Percentiles rank a stretch among this genome's conserved stretches.
phyloP scores from a whole-genome alignment of 129 eudicot species.

The Gnaphalium uliginosum region DNA sequence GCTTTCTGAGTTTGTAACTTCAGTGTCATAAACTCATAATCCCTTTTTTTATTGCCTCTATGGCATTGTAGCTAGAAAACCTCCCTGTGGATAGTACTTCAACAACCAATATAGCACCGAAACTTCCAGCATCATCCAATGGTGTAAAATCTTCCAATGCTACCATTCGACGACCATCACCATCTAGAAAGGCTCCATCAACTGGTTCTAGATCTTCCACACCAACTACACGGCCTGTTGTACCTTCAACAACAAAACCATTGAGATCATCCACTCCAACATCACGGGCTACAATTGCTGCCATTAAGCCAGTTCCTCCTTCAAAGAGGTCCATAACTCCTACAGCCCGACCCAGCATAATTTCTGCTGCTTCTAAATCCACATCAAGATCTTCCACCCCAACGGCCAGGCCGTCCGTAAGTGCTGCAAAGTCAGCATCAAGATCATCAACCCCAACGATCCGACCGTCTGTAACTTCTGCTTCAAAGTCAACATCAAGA shows the following conservation, averaged over 20 bases:
- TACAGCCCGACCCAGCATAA: constrained; percentile 35
- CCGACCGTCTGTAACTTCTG: constrained; percentile 34
- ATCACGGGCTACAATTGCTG: constrained; percentile 42
- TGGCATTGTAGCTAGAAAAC: constrained; percentile 47
- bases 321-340: constrained; percentile 30
- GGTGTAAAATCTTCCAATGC: constrained; percentile 41
- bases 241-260: constrained; percentile 47
- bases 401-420: constrained; percentile 36
- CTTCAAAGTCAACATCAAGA: constrained; percentile 50
- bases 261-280: constrained; percentile 68
- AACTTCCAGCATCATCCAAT: constrained; percentile 39
- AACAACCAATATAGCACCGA: constrained; percentile 30
- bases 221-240: constrained; percentile 45
- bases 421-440: constrained; percentile 39
- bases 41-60: neutral
- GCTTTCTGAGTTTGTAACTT: neutral
- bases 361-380: constrained; percentile 39
- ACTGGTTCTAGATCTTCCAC: constrained; percentile 46
- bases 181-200: constrained; percentile 45
- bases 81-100: constrained; percentile 33
- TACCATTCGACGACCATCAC: constrained; percentile 50
- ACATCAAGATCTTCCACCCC: constrained; percentile 62
- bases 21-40: neutral
- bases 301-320: constrained; percentile 48
- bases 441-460: constrained; percentile 52